Evolutionary conservation across 257 asterid species (phyloP).

Genomic region (Gynochthodes officinalis): DNA sequence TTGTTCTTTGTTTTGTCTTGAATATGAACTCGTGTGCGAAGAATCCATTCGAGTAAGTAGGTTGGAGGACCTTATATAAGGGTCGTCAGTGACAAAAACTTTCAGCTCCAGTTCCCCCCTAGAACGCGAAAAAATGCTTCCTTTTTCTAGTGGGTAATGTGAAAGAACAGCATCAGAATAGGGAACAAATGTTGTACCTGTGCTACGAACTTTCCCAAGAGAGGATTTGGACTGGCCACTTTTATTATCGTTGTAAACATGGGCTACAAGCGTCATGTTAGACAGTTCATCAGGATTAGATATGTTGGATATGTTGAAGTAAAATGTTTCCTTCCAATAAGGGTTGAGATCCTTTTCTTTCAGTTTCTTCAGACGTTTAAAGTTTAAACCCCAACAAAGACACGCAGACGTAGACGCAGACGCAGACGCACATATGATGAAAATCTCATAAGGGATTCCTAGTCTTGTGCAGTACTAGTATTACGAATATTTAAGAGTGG

Average conservation of each 20-base stretch:
- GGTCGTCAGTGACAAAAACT: slow-evolving; percentile 68
- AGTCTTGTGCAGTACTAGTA: too few species aligned
- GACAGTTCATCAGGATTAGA: slow-evolving; percentile 52
- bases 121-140: slow-evolving; percentile 57
- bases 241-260: slow-evolving; percentile 47
- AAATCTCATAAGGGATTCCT: neutral
- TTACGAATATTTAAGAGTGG: neutral
- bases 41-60: slow-evolving; percentile 43
- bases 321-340: slow-evolving; percentile 73
- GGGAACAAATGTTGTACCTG: slow-evolving; percentile 65
- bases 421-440: neutral
- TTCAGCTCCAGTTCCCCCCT: slow-evolving; percentile 77
- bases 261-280: slow-evolving; percentile 65
- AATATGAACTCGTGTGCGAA: slow-evolving; percentile 31
- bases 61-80: slow-evolving; percentile 43
- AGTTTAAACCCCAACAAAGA: neutral
- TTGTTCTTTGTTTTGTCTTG: slow-evolving; percentile 30
- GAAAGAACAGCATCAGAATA: slow-evolving; percentile 67
- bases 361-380: neutral
- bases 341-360: slow-evolving; percentile 85
- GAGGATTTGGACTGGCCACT: slow-evolving; percentile 48
- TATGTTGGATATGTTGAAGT: slow-evolving; percentile 60
- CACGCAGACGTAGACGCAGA: too few species aligned
- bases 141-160: slow-evolving; percentile 77
- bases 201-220: slow-evolving; percentile 65